phyloP scores from a whole-genome alignment of 164 flowering plant genomes.

The Magnolia officinalis region DNA sequence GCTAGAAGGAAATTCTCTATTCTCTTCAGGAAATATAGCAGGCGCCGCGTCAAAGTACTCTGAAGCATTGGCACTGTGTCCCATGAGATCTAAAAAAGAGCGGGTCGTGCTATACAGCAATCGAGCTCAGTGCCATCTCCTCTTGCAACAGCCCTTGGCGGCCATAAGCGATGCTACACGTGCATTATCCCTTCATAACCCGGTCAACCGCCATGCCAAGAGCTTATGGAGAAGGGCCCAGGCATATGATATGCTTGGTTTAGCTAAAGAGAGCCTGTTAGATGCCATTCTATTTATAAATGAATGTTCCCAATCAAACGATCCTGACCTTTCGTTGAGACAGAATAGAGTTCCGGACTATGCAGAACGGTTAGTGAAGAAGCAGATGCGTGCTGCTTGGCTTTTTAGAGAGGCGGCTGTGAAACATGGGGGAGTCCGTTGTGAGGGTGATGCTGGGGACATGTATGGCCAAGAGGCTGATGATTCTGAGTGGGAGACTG shows the following conservation, averaged over 20 bases:
- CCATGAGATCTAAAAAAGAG: slow-evolving; percentile 83
- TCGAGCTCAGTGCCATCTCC: slow-evolving; percentile 92
- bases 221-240: slow-evolving; percentile 99
- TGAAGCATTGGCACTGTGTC: slow-evolving; percentile 87
- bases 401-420: slow-evolving; percentile 86
- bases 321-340: slow-evolving; percentile 79
- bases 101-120: slow-evolving; percentile 90
- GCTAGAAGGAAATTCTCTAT: slow-evolving; percentile 95
- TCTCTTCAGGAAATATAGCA: slow-evolving; percentile 91
- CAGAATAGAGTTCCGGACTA: slow-evolving; percentile 97
- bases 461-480: slow-evolving; percentile 71
- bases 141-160: slow-evolving; percentile 83
- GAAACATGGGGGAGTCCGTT: slow-evolving; percentile 76
- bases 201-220: slow-evolving; percentile 91
- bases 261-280: slow-evolving; percentile 92
- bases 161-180: slow-evolving; percentile 97
- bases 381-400: slow-evolving; percentile 99
- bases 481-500: slow-evolving; percentile 99
- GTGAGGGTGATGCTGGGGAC: slow-evolving; percentile 68
- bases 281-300: slow-evolving; percentile 95
- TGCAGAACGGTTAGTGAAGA: slow-evolving; percentile 93
- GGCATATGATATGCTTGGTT: slow-evolving; percentile 95
- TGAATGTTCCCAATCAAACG: slow-evolving; percentile 90
- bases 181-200: slow-evolving; percentile 89
- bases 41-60: slow-evolving; percentile 94